These are phyloP conservation scores for Exophiala calicioides DNA, from an alignment of 2,329 filamentous ascomycete species.

Conservation along the genomic window DNA sequence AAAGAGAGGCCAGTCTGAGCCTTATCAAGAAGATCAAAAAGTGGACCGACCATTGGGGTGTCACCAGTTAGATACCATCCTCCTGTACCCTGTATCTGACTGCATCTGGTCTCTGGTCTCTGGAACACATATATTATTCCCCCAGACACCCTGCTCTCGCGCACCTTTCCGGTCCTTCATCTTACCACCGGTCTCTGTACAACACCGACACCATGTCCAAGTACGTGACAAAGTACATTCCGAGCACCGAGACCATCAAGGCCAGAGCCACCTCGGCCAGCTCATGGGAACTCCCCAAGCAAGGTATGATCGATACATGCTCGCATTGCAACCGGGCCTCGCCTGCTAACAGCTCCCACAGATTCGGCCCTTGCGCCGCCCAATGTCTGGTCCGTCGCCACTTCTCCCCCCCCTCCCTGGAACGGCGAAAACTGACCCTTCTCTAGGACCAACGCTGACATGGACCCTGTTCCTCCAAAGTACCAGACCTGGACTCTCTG, in stretches of 20 bases:
- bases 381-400: constrained; percentile 45
- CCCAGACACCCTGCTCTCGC: background rate
- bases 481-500: constrained; percentile 32
- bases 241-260: constrained; percentile 40
- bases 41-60: constrained; percentile 5
- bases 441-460: constrained; percentile 53
- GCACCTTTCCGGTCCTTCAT: background rate
- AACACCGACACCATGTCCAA: constrained; percentile 17
- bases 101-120: constrained; percentile 1
- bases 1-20: constrained; percentile 15
- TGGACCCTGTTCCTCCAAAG: constrained; percentile 43
- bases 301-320: constrained; percentile 27
- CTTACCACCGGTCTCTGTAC: background rate
- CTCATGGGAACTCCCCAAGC: constrained; percentile 53
- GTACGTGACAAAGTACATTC: constrained; percentile 36
- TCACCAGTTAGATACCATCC: background rate
- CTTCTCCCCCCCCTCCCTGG: no score
- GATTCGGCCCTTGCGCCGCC: constrained; percentile 49
- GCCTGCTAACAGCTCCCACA: background rate
- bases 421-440: constrained; percentile 41
- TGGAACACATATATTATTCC: constrained; percentile 7
- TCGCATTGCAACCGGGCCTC: background rate
- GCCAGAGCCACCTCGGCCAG: constrained; percentile 43
- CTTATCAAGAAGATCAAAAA: constrained; percentile 19
- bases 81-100: constrained; percentile 5